Evolutionary conservation across 2,329 filamentous ascomycete genomes (phyloP), one percentile per base, ranked within the genome.

Genomic region (Fusarium veterinarium): DNA sequence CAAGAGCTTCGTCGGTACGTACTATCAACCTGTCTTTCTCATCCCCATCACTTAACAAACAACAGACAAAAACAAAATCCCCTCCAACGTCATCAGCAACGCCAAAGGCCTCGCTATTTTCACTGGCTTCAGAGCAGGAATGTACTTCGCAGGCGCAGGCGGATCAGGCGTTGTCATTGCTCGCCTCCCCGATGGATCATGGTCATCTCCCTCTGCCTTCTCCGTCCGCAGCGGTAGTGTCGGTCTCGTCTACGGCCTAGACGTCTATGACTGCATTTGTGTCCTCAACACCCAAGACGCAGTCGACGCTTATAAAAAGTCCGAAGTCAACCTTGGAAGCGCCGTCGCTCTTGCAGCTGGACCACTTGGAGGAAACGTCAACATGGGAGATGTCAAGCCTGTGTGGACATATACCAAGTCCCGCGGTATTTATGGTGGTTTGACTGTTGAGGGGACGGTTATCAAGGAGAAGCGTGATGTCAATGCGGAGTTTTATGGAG

Each of bases 151-250:
- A 0, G 64, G 64, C 1, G 64, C 64, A 19, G 64, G 64, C 0
- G 63, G 64, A 1, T 67, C 63, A 12, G 64, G 64, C 6, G 20
- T 67, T 16, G 63, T 53, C 1, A 67, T 61, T 0, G 53, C 63
- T 3, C 53, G 64, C 0, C 25, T 67, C 1, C 16, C 55, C 17
- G 46, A 67, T 3, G 55, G 55, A 3, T 38, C 64, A 1, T 67
- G 63, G 64, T 67, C 64, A 0, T 19, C 53, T 0, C 64, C 64
- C 3, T 67, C 64, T 14, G 63, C 63, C 5, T 67, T 61, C 9
- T 67, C 64, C 5, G 64, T 67, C 6, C 53, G 63, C 16, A 67
- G 64, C 8, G 64, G 64, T 1, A 67, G 64, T 17, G 64, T 67
- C 19, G 64, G 64, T 7, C 64, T 67, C 0, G 64, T 67, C 0